Evolutionary conservation across 2,329 filamentous ascomycete species (phyloP).

Genomic region (Rutstroemia sp.): DNA sequence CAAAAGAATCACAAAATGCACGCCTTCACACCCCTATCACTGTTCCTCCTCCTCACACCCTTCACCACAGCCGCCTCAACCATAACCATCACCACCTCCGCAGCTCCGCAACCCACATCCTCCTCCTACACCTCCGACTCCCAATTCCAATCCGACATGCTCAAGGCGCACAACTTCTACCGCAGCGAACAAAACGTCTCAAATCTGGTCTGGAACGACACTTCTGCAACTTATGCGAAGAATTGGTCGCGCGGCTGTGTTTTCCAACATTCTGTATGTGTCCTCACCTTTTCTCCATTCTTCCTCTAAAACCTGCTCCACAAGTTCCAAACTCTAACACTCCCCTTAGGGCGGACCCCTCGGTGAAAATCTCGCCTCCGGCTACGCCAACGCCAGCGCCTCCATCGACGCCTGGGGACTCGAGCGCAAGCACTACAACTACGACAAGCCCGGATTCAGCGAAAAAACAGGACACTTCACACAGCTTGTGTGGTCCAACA

Average conservation of each 20-base stretch:
- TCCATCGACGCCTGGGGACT: conserved; percentile 60
- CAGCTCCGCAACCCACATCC: conserved; percentile 3
- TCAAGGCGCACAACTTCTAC: conserved; percentile 61
- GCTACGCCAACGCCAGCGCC: conserved; percentile 51
- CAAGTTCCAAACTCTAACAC: neutral
- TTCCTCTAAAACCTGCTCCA: no score
- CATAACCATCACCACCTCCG: neutral
- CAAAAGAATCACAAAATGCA: no score
- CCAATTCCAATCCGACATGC: conserved; percentile 43
- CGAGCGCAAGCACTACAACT: conserved; percentile 54
- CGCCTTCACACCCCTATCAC: no score
- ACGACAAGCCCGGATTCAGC: conserved; percentile 45
- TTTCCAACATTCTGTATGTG: conserved; percentile 45
- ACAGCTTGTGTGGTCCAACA: conserved; percentile 63
- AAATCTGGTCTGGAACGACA: conserved; percentile 56
- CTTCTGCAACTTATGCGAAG: conserved; percentile 47
- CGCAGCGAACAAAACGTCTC: conserved; percentile 54
- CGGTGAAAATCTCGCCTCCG: conserved; percentile 69
- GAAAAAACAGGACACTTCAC: conserved; percentile 63
- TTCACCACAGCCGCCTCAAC: neutral
- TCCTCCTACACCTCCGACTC: conserved; percentile 36
- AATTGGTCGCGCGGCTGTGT: conserved; percentile 41
- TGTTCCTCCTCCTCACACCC: neutral
- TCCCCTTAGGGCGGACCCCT: conserved; percentile 47
- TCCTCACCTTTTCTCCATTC: no score